These are phyloP conservation scores for Irpex sp. DNA, from an alignment of 1,284 basidiomycete genomes.

Conservation along the genomic window DNA sequence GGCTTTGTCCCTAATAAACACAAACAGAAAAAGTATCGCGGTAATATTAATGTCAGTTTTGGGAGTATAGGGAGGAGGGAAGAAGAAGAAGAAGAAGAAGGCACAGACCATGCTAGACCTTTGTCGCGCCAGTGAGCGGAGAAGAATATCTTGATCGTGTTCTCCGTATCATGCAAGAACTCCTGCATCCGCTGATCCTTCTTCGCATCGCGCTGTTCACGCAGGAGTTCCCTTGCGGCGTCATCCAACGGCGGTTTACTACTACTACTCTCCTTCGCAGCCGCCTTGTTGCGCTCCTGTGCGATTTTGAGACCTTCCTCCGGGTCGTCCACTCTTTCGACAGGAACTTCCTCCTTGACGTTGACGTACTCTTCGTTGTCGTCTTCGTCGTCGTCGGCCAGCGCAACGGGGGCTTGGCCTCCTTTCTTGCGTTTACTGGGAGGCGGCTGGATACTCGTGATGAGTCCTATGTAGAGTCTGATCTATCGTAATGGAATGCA, in stretches of 20 bases:
- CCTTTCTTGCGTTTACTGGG: conserved; percentile 9
- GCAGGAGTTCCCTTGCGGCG: conserved; percentile 24
- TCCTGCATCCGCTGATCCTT: conserved; percentile 36
- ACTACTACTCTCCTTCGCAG: background rate
- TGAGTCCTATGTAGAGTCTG: conserved; percentile 47
- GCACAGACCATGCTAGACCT: conserved; percentile 51
- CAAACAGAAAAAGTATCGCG: background rate
- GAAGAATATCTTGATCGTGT: conserved; percentile 52
- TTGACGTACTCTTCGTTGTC: conserved; percentile 8
- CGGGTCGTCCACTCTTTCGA: conserved; percentile 12
- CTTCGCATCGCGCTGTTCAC: conserved; percentile 33
- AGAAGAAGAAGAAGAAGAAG: background rate
- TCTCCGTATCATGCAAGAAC: conserved; percentile 60
- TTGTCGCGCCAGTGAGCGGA: conserved; percentile 61
- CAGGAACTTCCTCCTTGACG: background rate
- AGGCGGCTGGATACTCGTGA: conserved; percentile 30
- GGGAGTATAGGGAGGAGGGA: background rate
- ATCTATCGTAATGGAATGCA: background rate
- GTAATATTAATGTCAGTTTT: too few relatives aligned
- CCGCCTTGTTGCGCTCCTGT: conserved; percentile 12
- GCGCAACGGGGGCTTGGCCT: conserved; percentile 30
- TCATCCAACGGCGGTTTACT: conserved; percentile 8
- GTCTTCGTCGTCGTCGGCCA: conserved; percentile 27
- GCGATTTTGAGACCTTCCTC: conserved; percentile 14
- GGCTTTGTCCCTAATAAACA: conserved; percentile 16